Evolutionary conservation across 371 early-diverging fungal genomes (phyloP).

Genomic region (Phascolomyces articulosus): DNA sequence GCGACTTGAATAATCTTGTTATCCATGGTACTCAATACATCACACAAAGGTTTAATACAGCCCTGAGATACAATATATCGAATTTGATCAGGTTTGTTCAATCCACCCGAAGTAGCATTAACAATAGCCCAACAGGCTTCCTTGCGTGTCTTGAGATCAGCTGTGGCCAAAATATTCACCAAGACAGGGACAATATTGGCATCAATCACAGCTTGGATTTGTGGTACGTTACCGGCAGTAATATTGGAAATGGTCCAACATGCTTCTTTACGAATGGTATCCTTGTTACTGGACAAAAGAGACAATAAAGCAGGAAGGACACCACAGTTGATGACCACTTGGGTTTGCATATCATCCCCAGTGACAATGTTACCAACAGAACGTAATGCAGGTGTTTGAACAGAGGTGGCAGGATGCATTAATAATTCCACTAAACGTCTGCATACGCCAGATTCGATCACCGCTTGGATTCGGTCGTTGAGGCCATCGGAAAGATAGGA

Average conservation of each 20-base stretch:
- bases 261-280: slow-evolving; percentile 97
- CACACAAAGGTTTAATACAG: slow-evolving; percentile 86
- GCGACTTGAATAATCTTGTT: slow-evolving; percentile 86
- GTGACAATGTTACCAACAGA: slow-evolving; percentile 99
- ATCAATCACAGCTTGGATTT: slow-evolving; percentile 96
- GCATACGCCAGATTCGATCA: slow-evolving; percentile 91
- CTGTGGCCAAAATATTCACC: slow-evolving; percentile 82
- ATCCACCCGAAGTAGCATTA: slow-evolving; percentile 90
- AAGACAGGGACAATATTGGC: slow-evolving; percentile 91
- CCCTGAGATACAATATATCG: slow-evolving; percentile 79
- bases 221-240: slow-evolving; percentile 94
- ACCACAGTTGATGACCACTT: slow-evolving; percentile 90
- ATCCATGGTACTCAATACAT: slow-evolving; percentile 75
- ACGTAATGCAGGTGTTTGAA: slow-evolving; percentile 97
- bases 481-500: slow-evolving; percentile 97
- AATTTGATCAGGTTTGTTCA: slow-evolving; percentile 76
- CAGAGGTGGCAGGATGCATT: slow-evolving; percentile 80
- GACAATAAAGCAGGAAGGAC: slow-evolving; percentile 78
- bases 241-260: slow-evolving; percentile 99
- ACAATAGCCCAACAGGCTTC: slow-evolving; percentile 96
- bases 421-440: slow-evolving; percentile 92
- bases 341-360: slow-evolving; percentile 97
- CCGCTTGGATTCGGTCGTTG: slow-evolving; percentile 95
- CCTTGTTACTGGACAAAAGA: slow-evolving; percentile 85
- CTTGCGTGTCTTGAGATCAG: slow-evolving; percentile 44